Evolutionary conservation across 208 protist genomes (phyloP).

Genomic region (Leishmania aethiopica): DNA sequence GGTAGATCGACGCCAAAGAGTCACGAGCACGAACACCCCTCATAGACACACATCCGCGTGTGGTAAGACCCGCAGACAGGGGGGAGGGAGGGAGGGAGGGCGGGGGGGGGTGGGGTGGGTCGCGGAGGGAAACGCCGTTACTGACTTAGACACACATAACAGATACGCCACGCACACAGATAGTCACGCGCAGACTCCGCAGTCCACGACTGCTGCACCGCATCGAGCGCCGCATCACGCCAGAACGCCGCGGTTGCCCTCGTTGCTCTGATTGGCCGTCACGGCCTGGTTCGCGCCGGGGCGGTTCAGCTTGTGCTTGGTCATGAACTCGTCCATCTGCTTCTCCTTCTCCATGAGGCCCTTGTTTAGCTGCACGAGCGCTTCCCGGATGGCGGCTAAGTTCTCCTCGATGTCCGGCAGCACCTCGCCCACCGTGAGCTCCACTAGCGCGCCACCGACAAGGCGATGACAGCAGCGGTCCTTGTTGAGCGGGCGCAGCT

Average conservation of each 20-base stretch:
- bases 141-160: neutral
- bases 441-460: slow-evolving; percentile 94
- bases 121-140: slow-evolving; percentile 1
- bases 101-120: neutral
- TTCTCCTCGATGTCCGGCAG: slow-evolving; percentile 95
- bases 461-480: slow-evolving; percentile 95
- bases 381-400: slow-evolving; percentile 70
- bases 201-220: neutral
- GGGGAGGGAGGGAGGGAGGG: neutral
- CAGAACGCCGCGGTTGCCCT: slow-evolving; percentile 64
- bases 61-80: neutral
- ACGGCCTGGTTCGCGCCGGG: slow-evolving; percentile 45
- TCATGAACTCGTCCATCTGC: slow-evolving; percentile 89
- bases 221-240: slow-evolving; percentile 37
- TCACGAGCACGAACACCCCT: neutral
- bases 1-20: neutral
- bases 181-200: neutral
- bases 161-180: neutral
- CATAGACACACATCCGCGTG: neutral
- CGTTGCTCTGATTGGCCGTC: slow-evolving; percentile 25
- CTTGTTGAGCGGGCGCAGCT: slow-evolving; percentile 83
- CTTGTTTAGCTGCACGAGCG: slow-evolving; percentile 78
- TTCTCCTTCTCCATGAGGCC: slow-evolving; percentile 78
- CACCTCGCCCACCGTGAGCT: slow-evolving; percentile 95
- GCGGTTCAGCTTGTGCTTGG: slow-evolving; percentile 71